Conservation (phyloP, 495 filamentous ascomycete genomes). For the Neohortaea acidophila region DNA sequence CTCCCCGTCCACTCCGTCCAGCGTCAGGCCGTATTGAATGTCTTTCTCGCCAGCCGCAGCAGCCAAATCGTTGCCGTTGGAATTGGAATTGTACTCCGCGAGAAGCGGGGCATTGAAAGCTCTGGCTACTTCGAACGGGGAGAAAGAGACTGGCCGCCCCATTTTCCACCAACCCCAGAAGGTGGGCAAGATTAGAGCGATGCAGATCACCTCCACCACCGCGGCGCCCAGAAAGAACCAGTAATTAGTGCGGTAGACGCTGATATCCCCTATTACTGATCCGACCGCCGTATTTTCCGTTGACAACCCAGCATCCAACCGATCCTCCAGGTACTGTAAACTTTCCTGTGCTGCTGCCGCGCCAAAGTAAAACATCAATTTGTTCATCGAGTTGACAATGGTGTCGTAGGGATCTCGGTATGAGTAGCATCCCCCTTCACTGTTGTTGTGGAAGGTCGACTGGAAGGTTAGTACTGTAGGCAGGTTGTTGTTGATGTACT, state of each 20-base stretch:
- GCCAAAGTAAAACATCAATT: not conserved
- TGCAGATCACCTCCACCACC: not conserved
- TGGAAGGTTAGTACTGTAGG: too few relatives aligned
- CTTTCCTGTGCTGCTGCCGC: too few relatives aligned
- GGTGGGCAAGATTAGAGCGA: not conserved
- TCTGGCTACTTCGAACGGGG: not conserved
- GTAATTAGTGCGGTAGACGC: not conserved
- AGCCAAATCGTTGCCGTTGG: not conserved
- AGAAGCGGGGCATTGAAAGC: not conserved
- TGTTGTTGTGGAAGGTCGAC: too few relatives aligned
- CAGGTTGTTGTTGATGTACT: too few relatives aligned
- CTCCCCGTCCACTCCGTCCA: too few relatives aligned
- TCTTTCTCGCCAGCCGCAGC: too few relatives aligned
- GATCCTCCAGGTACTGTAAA: too few relatives aligned
- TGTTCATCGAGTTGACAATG: constrained; percentile 1
- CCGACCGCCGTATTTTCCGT: too few relatives aligned
- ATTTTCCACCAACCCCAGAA: not conserved
- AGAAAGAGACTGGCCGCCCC: constrained; percentile 1
- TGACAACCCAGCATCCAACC: too few relatives aligned
- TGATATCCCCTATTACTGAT: not conserved
- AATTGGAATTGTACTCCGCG: not conserved
- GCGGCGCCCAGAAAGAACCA: not conserved
- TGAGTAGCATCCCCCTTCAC: too few relatives aligned
- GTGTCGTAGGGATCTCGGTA: too few relatives aligned
- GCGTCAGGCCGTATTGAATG: too few relatives aligned